phyloP scores from a whole-genome alignment of 495 filamentous ascomycete genomes.

The Podospora anserina region DNA sequence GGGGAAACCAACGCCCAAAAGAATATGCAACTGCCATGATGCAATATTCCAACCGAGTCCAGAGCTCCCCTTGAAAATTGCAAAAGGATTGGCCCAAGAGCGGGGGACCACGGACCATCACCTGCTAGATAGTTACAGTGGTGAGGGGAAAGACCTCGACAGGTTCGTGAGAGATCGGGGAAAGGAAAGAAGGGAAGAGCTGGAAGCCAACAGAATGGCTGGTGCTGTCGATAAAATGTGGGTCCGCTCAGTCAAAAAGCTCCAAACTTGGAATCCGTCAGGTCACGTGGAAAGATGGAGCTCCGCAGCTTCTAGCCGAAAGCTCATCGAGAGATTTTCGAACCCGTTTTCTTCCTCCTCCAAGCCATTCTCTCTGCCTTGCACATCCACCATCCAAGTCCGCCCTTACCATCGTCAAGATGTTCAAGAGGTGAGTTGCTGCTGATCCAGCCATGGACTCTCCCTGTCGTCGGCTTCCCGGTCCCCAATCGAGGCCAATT shows the following conservation, averaged over 20 bases:
- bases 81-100: neutral
- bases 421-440: slow-evolving; percentile 80
- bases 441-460: slow-evolving; percentile 6
- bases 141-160: slow-evolving; percentile 11
- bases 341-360: slow-evolving; percentile 37
- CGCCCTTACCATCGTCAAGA: slow-evolving; percentile 61
- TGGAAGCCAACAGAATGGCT: neutral
- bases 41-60: neutral
- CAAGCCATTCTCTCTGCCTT: slow-evolving; percentile 35
- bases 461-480: slow-evolving; percentile 18
- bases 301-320: slow-evolving; percentile 40
- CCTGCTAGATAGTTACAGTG: too few species aligned
- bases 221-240: neutral
- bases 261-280: slow-evolving; percentile 6
- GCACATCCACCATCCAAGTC: slow-evolving; percentile 40
- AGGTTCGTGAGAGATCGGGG: slow-evolving; percentile 1
- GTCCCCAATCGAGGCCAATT: slow-evolving; percentile 46
- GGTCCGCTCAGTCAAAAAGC: neutral
- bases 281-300: slow-evolving; percentile 34
- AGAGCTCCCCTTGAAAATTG: neutral
- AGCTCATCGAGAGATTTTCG: slow-evolving; percentile 42
- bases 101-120: neutral
- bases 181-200: neutral
- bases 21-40: neutral
- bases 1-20: neutral